Evolutionary conservation across 169 alveolate genomes (phyloP).

Genomic region (Neospora caninum): DNA sequence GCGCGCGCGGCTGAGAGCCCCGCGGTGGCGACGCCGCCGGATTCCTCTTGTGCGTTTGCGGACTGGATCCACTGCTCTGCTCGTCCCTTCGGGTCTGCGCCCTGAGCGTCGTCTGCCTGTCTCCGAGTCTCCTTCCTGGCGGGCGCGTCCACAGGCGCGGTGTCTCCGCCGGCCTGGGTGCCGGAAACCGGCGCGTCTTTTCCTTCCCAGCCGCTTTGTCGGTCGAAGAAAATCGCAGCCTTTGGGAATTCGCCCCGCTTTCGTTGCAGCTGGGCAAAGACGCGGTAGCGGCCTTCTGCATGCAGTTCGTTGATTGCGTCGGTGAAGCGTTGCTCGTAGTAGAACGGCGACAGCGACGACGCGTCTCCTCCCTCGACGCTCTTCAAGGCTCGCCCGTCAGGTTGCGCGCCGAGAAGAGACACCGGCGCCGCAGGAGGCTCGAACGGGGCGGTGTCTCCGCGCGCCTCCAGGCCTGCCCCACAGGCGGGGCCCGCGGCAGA

Average conservation of each 20-base stretch:
- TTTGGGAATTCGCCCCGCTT: conserved; percentile 36
- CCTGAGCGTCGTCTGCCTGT: no score
- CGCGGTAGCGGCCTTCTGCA: conserved; percentile 61
- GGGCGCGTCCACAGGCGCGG: no score
- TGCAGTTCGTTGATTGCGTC: conserved; percentile 23
- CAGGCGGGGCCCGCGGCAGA: neutral
- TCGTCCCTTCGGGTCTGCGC: neutral
- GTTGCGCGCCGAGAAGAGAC: neutral
- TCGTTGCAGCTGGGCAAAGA: conserved; percentile 58
- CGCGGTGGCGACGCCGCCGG: neutral
- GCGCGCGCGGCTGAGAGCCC: neutral
- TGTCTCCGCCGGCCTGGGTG: no score
- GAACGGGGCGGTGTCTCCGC: neutral
- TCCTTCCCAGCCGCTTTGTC: neutral
- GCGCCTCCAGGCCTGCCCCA: neutral
- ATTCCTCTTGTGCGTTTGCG: neutral
- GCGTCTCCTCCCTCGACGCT: neutral
- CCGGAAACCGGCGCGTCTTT: neutral
- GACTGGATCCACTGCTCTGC: conserved; percentile 47
- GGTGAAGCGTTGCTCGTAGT: conserved; percentile 18
- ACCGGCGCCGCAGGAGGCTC: neutral
- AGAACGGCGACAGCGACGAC: neutral
- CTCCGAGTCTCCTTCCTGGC: no score
- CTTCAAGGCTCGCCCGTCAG: neutral
- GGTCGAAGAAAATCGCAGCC: conserved; percentile 41